These are phyloP conservation scores for Fallopia convolvulus DNA, from an alignment of 148 eudicot species.

Conservation along the genomic window DNA sequence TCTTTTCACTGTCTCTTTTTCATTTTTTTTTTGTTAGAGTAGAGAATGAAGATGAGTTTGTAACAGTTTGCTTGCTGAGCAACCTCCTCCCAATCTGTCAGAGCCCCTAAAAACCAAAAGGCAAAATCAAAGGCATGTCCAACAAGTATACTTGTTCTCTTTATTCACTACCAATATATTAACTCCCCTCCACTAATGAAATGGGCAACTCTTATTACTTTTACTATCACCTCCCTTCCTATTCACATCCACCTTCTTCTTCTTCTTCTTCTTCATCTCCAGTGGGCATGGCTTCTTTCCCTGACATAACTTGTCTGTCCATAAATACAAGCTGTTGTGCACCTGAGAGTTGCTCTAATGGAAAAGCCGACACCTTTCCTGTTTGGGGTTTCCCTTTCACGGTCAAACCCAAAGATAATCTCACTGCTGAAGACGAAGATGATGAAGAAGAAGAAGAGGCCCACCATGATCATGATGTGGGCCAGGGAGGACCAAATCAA, in stretches of 20 bases:
- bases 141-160: neutral
- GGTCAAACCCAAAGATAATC: neutral
- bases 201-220: neutral
- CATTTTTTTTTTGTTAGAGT: neutral
- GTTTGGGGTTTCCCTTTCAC: neutral
- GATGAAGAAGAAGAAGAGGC: neutral
- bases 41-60: neutral
- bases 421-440: neutral
- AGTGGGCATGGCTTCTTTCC: neutral
- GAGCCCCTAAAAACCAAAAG: neutral
- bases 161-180: neutral
- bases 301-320: constrained; percentile 2
- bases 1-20: neutral
- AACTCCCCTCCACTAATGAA: neutral
- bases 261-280: neutral
- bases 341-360: neutral
- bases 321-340: neutral
- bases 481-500: neutral
- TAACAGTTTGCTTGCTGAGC: neutral
- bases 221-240: neutral
- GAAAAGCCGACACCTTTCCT: neutral
- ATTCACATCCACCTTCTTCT: neutral
- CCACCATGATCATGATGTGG: neutral
- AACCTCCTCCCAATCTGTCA: neutral
- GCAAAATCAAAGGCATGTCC: neutral